Base-by-base conservation (phyloP, 805 yeast genomes). In the Teunomyces barrocoloradensis region DNA sequence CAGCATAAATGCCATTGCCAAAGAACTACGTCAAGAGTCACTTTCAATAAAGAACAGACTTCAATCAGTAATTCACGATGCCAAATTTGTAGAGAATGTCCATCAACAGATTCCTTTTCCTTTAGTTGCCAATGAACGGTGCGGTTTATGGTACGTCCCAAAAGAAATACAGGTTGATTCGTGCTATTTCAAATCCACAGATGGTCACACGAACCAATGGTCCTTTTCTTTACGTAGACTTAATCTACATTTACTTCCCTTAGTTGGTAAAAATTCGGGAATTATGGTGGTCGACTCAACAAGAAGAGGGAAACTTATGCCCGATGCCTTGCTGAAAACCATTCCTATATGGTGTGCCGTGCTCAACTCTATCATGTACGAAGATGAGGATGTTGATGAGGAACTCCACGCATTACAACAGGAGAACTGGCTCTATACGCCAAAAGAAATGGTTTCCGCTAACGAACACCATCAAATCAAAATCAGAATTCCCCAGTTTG, bases 341-440 rank as follows among this genome's bases (percentile, higher is more conserved):
- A 73, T 90, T 1, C 97, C 97, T 0, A 87, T 89, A 1, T 90
- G 97, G 97, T 87, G 95, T 64, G 87, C 91, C 0, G 89, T 87
- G 4, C 48, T 89, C 15, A 87, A 87, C 57, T 63, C 64, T 32
- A 68, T 85, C 0, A 64, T 81, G 61, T 74, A 74, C 47, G 80
- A 72, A 17, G 56, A 51, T 3, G 44, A 29, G 9, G 37, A 20
- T 12, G 27, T 34, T 7, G 50, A 47, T 25, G 43, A 28, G 13
- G 49, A 44, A 15, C 33, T 47, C 10, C 33, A 10, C n/a, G 34
- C 28, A 17, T 15, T 36, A 28, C 37, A 17, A 12, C 40, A 44
- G 6, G 49, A 58, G 18, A 70, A 71, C 45, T 71, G 77, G 65
- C 61, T 81, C 9, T 64, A 60, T 42, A 67, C 79, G 10, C 87